These are phyloP conservation scores for Nicotiana attenuata DNA, from an alignment of 257 asterid genomes.

Conservation along the genomic window DNA sequence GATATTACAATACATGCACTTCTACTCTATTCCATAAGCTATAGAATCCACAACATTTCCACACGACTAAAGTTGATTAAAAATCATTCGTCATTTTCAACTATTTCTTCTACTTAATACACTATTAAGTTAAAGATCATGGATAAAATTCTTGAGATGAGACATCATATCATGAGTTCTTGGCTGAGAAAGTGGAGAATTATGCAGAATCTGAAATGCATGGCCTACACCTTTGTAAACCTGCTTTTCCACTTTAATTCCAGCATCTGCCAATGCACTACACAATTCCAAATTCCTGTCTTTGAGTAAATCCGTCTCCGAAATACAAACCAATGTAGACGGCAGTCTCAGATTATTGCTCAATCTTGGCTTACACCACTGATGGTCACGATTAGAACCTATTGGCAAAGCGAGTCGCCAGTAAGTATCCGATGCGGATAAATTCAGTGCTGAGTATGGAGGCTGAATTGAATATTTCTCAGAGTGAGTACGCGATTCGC, in stretches of 20 bases:
- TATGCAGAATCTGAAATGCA: constrained; percentile 16
- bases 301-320: constrained; percentile 12
- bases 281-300: constrained; percentile 5
- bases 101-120: no score
- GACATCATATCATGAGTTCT: constrained; percentile 12
- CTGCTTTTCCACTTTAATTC: background rate
- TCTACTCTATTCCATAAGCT: background rate
- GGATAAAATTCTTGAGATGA: background rate
- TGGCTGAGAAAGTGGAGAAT: constrained; percentile 11
- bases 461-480: constrained; percentile 25
- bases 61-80: background rate
- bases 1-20: background rate
- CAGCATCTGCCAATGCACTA: background rate
- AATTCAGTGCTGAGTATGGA: constrained; percentile 13
- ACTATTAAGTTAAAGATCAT: background rate
- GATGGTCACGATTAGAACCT: constrained; percentile 19
- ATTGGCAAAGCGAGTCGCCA: constrained; percentile 29
- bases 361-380: constrained; percentile 23
- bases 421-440: constrained; percentile 13
- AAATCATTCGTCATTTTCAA: background rate
- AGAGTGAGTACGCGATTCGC: constrained; percentile 11
- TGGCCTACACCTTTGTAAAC: constrained; percentile 13
- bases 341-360: background rate
- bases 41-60: background rate
- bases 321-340: background rate